Base-by-base conservation (phyloP, 2,329 filamentous ascomycete genomes). In the Penicillium sp. region DNA sequence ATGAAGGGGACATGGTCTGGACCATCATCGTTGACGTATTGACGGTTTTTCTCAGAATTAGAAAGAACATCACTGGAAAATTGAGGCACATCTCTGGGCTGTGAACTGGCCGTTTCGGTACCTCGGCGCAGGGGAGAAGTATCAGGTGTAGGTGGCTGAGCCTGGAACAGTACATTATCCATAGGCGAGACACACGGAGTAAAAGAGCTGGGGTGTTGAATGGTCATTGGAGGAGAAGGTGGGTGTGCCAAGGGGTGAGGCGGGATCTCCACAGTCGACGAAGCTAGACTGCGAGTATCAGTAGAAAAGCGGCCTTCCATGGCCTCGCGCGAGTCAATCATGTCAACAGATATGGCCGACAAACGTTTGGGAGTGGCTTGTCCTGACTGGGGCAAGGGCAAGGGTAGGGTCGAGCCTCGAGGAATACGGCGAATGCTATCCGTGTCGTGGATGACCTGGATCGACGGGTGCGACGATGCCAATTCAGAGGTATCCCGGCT, bases 1-100 rank as follows among this genome's bases (percentile, higher is more conserved):
- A 87, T 73, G 63, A 87, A 88, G 0, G 85, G 84, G 22, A 86
- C 71, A 67, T 88, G 85, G 8, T 75, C 68, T 26, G 69, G 55
- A 40, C 64, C 52, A 45, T 56, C 33, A 15, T 48, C 57, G 48
- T 49, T 57, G 26, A 53, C 33, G 11, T 56, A 26, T 25, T 56
- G 54, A n/a, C 57, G 62, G n/a, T 65, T 50, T 22, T 56, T 59
- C 55, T 74, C 71, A 6, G 70, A 73, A 45, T 65, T 68, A 26
- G 66, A 67, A 26, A 74, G 64, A 14, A 73, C 62, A 46, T 75
- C 68, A 40, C 64, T 67, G 14, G 69, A 70, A 37, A 70, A 58
- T 14, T 71, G 67, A 22, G 67, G 65, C 44, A 68, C 60, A 35
- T 67, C 62, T 23, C 67, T 46, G 3, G 59, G 54, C 29, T 63